Conservation (phyloP, 2,329 filamentous ascomycete genomes). For the Colletotrichum spaethianum region DNA sequence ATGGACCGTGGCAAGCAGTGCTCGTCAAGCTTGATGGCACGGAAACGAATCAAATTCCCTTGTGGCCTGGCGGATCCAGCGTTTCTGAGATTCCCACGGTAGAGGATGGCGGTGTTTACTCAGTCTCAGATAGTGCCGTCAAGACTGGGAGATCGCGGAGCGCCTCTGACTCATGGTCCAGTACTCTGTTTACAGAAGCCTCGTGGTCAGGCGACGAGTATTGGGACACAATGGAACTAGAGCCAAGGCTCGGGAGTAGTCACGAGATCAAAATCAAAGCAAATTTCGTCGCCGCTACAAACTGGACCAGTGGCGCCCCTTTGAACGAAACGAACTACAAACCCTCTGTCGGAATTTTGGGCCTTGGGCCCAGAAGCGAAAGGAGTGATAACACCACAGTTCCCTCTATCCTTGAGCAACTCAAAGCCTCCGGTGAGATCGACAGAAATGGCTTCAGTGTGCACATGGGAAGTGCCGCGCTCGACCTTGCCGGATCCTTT, state of each 20-base stretch:
- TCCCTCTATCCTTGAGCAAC: conserved; percentile 38
- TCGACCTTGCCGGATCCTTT: conserved; percentile 48
- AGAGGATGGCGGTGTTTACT: not conserved
- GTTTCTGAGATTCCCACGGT: conserved; percentile 2
- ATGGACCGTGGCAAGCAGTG: conserved; percentile 28
- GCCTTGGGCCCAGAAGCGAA: not conserved
- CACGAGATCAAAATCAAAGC: not conserved
- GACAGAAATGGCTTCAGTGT: conserved; percentile 49
- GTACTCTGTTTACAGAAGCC: not conserved
- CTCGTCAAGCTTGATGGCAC: not conserved
- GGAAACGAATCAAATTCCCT: not conserved
- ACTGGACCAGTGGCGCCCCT: not conserved
- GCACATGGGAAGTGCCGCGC: conserved; percentile 51
- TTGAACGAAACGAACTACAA: not conserved
- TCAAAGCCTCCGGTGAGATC: conserved; percentile 39
- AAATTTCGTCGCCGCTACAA: conserved; percentile 10
- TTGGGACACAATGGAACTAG: conserved; percentile 6
- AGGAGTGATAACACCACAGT: not conserved
- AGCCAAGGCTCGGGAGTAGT: not conserved
- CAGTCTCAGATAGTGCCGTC: not conserved
- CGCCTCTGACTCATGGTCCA: conserved; percentile 4
- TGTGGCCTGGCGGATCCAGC: conserved; percentile 16
- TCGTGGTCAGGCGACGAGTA: not conserved
- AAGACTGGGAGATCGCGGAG: not conserved
- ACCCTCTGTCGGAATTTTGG: conserved; percentile 4